Evolutionary conservation across 441 rosid genomes (phyloP), one percentile per base, ranked within the genome.

Genomic region (Heliophila coronopifolia): DNA sequence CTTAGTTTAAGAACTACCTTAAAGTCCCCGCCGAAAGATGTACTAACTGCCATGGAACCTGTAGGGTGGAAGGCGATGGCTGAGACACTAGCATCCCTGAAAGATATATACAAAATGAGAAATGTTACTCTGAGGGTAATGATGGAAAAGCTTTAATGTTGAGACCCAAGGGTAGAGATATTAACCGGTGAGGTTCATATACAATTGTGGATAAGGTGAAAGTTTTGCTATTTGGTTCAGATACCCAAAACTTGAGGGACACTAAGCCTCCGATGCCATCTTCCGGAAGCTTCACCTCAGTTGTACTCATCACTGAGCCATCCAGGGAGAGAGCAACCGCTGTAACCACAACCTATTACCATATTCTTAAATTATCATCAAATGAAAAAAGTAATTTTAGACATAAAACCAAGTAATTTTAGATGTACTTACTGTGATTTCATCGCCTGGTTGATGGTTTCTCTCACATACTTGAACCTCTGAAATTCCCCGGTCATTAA

Each of bases 401-500:
- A 66, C 19, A 51, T 44, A 32, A 3, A 8, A 28, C 33, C 0
- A 26, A 9, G 16, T 9, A 44, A 55, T n/a, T n/a, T n/a, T n/a
- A n/a, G n/a, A 15, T 51, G 12, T 26, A 57, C 63, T 58, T 74
- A 93, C 97, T 75, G 85, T 84, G 69, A 84, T 60, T 38, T 77
- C 94, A 75, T 89, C 96, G 18, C 81, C 86, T 9, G 97, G 97
- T 60, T 93, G 99, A 74, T 93, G 91, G 68, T 80, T 93, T 77
- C 97, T 86, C 71, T 86, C 94, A 69, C 92, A 87, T 49, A 85
- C 89, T 74, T 81, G 91, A 71, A 85, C 99, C 93, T 93, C 95
- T 46, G 86, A 80, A 54, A 86, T 63, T 59, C 75, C 93, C 1
- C 77, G 78, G 65, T 93, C 96, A 69, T 78, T 79, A 47, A 88